phyloP scores from a whole-genome alignment of 2,329 filamentous ascomycete genomes.

The Claviceps sorghi region DNA sequence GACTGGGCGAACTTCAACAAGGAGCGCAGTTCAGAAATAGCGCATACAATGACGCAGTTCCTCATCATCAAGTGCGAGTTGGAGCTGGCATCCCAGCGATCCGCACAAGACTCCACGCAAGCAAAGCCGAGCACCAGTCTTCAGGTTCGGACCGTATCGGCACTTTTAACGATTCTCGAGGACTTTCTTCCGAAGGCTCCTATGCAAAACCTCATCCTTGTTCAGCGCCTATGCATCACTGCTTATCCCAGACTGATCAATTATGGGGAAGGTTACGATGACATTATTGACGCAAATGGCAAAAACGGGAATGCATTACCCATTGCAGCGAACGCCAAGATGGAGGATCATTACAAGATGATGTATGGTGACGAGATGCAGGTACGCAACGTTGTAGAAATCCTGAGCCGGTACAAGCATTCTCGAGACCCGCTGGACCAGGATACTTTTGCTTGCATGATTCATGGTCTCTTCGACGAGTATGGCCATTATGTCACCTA shows the following conservation, averaged over 20 bases:
- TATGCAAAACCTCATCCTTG: constrained; percentile 55
- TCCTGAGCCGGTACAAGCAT: constrained; percentile 74
- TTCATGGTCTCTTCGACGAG: constrained; percentile 93
- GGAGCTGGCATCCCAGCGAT: constrained; percentile 60
- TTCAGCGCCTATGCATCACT: constrained; percentile 80
- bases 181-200: constrained; percentile 47
- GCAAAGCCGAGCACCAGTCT: constrained; percentile 56
- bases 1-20: constrained; percentile 65
- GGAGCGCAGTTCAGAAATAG: constrained; percentile 52
- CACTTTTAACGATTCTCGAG: constrained; percentile 64
- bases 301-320: constrained; percentile 69
- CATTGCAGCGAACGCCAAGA: constrained; percentile 65
- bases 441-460: constrained; percentile 96
- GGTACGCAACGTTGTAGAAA: constrained; percentile 70
- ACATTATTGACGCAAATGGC: constrained; percentile 77
- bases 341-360: constrained; percentile 95
- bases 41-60: constrained; percentile 61
- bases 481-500: constrained; percentile 93
- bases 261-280: constrained; percentile 83
- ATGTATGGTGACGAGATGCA: constrained; percentile 92
- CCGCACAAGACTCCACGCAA: constrained; percentile 43
- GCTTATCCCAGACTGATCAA: constrained; percentile 92
- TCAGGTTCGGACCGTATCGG: constrained; percentile 71
- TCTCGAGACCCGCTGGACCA: constrained; percentile 75
- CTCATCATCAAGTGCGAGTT: constrained; percentile 71